Evolutionary conservation across 768 basidiomycete genomes (phyloP).

Genomic region (Pleurotus ostreatus): DNA sequence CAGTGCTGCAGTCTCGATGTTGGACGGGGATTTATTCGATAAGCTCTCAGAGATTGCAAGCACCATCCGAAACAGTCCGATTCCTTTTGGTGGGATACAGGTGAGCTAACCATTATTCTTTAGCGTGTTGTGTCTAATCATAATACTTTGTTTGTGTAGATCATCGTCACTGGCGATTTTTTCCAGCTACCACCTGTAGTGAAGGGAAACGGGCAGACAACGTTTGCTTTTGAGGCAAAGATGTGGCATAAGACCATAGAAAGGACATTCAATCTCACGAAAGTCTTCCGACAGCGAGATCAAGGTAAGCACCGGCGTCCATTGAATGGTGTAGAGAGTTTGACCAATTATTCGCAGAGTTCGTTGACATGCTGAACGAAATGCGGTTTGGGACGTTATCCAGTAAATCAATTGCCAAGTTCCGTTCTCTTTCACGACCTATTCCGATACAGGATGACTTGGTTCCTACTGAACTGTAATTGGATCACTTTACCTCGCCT

Average conservation of each 20-base stretch:
- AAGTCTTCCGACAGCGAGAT: slow-evolving; percentile 94
- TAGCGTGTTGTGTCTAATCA: neutral
- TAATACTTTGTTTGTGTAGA: slow-evolving; percentile 34
- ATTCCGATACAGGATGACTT: slow-evolving; percentile 78
- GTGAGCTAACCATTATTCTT: slow-evolving; percentile 27
- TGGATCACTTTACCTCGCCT: slow-evolving; percentile 16
- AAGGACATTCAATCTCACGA: slow-evolving; percentile 86
- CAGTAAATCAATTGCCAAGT: slow-evolving; percentile 59
- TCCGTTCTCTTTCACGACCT: slow-evolving; percentile 65
- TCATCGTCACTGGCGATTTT: slow-evolving; percentile 95
- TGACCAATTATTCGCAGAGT: slow-evolving; percentile 44
- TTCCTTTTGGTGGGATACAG: slow-evolving; percentile 94
- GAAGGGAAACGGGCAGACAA: slow-evolving; percentile 54
- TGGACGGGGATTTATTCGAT: slow-evolving; percentile 91
- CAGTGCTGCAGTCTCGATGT: slow-evolving; percentile 82
- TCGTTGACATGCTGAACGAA: slow-evolving; percentile 96
- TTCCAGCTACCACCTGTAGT: slow-evolving; percentile 95
- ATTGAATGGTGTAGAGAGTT: neutral
- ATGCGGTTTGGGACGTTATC: slow-evolving; percentile 89
- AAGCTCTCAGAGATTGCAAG: slow-evolving; percentile 76
- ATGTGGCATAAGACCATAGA: slow-evolving; percentile 72
- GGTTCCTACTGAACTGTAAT: slow-evolving; percentile 84
- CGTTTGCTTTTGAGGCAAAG: slow-evolving; percentile 90
- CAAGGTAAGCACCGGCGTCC: slow-evolving; percentile 50
- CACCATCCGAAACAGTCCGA: slow-evolving; percentile 51